phyloP scores from a whole-genome alignment of 2,329 filamentous ascomycete species.

The Monilinia aucupariae region DNA sequence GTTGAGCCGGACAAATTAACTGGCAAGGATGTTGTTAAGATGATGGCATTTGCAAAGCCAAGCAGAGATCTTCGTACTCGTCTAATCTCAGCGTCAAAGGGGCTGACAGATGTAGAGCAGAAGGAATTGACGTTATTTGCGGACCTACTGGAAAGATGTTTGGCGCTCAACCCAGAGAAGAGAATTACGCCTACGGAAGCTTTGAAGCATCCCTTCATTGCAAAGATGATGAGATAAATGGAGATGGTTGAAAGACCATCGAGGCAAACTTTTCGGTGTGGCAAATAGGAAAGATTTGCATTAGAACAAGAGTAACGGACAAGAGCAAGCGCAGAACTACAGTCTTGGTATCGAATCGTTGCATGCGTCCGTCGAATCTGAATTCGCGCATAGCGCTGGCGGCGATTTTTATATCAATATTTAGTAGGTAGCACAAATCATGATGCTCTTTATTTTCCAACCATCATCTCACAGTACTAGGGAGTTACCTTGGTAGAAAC shows the following conservation, averaged over 20 bases:
- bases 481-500: no score
- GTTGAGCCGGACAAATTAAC: slow-evolving; percentile 83
- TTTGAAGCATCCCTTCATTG: slow-evolving; percentile 81
- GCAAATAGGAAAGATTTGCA: background rate
- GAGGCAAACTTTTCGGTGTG: background rate
- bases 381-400: background rate
- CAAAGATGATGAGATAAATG: slow-evolving; percentile 19
- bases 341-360: background rate
- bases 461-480: background rate
- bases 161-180: slow-evolving; percentile 88
- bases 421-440: background rate
- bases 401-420: background rate
- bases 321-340: background rate
- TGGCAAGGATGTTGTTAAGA: slow-evolving; percentile 68
- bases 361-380: background rate
- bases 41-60: slow-evolving; percentile 66
- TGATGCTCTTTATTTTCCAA: background rate
- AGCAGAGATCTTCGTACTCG: slow-evolving; percentile 77
- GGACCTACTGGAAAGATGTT: slow-evolving; percentile 81
- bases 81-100: slow-evolving; percentile 66
- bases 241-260: background rate
- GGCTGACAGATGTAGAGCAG: slow-evolving; percentile 66
- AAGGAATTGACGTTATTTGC: slow-evolving; percentile 78
- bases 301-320: background rate
- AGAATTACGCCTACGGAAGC: slow-evolving; percentile 82